Evolutionary conservation across 2,329 filamentous ascomycete genomes (phyloP), one percentile per base, ranked within the genome.

Genomic region (Trichoderma lentiforme): DNA sequence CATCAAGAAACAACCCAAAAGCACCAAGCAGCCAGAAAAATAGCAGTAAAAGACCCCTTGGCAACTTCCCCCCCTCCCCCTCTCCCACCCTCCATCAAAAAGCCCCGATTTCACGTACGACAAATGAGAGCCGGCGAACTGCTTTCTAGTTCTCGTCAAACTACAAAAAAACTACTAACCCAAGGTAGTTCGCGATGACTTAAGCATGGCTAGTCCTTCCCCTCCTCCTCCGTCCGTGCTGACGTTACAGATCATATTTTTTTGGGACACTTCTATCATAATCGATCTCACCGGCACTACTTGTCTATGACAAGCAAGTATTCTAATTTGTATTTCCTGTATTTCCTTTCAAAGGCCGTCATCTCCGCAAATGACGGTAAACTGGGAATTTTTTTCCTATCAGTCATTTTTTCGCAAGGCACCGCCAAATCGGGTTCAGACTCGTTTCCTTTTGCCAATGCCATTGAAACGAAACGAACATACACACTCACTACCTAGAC

Each of bases 171-270:
- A 34, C 8, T 9, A 36, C 34, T 36, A 36, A 36, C 34, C 14
- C 6, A 36, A 36, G 34, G 34, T 15, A 36, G 64, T 56, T 56
- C 14, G 28, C 15, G 64, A 67, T 67, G 64, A 67, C 64, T 67
- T 67, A 57, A 67, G 64, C 64, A 56, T 67, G 39, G 39, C 51
- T 65, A 56, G 63, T 5, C 12, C 32, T 9, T n/a, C 14, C 39
- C 39, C 39, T 18, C 34, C 28, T 11, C 24, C 24, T 30, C 56
- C 14, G 5, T 4, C 66, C 28, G 12, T 60, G 66, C 66, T 69
- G 66, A 69, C 66, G 36, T 69, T 69, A 69, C 56, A 69, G 53
- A 69, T 61, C 36, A 61, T 34, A 26, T 51, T 61, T 24, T 53
- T n/a, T 8, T 21, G 18, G 18, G 18, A n/a, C n/a, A 9, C 34